These are phyloP conservation scores for Vicia faba DNA, from an alignment of 306 rosid species.

Conservation along the genomic window DNA sequence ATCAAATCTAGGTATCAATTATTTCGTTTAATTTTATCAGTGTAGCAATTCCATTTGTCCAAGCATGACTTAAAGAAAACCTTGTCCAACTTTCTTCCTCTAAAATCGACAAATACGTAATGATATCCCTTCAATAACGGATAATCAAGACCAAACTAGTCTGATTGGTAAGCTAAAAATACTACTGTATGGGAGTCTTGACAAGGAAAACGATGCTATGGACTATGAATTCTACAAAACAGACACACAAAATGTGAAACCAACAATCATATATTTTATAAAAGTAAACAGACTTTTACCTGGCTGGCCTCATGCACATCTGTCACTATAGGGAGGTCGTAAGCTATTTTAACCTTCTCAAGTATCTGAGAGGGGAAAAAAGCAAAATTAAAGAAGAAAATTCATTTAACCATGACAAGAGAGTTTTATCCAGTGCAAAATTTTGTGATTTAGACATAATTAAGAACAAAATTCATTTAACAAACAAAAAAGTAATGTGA, in stretches of 20 bases:
- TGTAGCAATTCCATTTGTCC: background rate
- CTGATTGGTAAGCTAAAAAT: slow-evolving; percentile 2
- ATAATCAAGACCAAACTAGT: background rate
- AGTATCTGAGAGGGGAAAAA: slow-evolving; percentile 64
- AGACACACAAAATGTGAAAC: slow-evolving; percentile 18
- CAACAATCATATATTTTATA: background rate
- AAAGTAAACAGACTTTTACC: slow-evolving; percentile 49
- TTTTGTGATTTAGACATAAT: background rate
- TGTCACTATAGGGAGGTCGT: slow-evolving; percentile 84
- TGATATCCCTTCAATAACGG: slow-evolving; percentile 8
- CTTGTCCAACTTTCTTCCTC: slow-evolving; percentile 3
- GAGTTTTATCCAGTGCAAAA: slow-evolving; percentile 24
- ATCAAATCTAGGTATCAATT: slow-evolving; percentile 26
- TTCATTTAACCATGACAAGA: slow-evolving; percentile 23
- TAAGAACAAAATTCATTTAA: no score
- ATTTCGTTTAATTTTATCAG: slow-evolving; percentile 13
- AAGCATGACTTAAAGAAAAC: slow-evolving; percentile 14
- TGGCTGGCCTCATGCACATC: slow-evolving; percentile 82
- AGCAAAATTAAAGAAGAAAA: slow-evolving; percentile 25
- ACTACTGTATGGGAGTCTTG: slow-evolving; percentile 14
- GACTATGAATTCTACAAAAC: slow-evolving; percentile 31
- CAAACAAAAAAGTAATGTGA: background rate
- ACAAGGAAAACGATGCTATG: slow-evolving; percentile 8
- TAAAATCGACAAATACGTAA: background rate
- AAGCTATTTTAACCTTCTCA: slow-evolving; percentile 88